Evolutionary conservation across 1,284 basidiomycete genomes (phyloP).

Genomic region (Xanthoconium separans): DNA sequence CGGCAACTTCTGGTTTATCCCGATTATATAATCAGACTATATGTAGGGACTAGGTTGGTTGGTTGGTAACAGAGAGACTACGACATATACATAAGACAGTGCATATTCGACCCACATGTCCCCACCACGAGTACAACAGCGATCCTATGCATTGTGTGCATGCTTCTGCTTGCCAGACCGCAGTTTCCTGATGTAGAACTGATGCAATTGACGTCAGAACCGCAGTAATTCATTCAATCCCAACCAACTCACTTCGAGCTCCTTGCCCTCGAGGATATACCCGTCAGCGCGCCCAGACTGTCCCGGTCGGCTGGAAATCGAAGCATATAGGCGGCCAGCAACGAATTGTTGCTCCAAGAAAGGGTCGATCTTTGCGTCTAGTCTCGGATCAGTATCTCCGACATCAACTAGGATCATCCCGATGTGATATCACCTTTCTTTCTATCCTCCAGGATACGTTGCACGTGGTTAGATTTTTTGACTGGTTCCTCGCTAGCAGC

Average conservation of each 20-base stretch:
- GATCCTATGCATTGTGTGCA: constrained; percentile 51
- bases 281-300: constrained; percentile 94
- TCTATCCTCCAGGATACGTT: constrained; percentile 82
- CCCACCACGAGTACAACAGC: neutral
- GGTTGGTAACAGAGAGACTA: no score
- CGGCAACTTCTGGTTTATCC: constrained; percentile 14
- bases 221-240: constrained; percentile 7
- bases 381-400: neutral
- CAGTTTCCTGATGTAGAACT: constrained; percentile 95
- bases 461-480: constrained; percentile 88
- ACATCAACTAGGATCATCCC: constrained; percentile 3
- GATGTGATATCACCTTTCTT: constrained; percentile 68
- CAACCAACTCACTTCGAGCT: constrained; percentile 73
- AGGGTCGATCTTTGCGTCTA: constrained; percentile 87
- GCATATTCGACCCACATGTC: neutral
- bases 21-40: constrained; percentile 29
- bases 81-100: constrained; percentile 4
- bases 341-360: constrained; percentile 84
- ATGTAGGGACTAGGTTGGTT: no score
- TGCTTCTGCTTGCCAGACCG: constrained; percentile 94
- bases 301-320: constrained; percentile 89
- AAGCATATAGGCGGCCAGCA: constrained; percentile 87
- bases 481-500: constrained; percentile 60
- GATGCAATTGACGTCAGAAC: constrained; percentile 15
- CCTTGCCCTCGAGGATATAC: constrained; percentile 95